Evolutionary conservation across 108 stramenopile species (phyloP), one percentile per base, ranked within the genome.

Genomic region (Mediolabrus comicus): DNA sequence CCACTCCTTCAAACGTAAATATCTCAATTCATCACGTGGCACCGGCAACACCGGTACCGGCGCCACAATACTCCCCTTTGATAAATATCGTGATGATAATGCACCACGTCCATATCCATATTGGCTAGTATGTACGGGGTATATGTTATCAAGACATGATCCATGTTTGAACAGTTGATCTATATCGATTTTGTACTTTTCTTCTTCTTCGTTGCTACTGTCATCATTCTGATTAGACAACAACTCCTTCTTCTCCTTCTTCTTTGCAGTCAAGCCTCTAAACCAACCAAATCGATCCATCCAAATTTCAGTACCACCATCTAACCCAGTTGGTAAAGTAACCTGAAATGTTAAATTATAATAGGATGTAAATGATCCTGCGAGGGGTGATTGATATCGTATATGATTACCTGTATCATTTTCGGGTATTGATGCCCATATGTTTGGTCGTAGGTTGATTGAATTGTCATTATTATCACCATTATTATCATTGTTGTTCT

Each of bases 91-190:
- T 41, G 81, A 64, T 1, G 74, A 74, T 27, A 87, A 59, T 13
- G 92, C 88, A 46, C 92, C 92, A 17, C 77, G 43, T 14, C 82
- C 88, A 25, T 84, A 83, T 41, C 72, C 66, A 11, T 71, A 51
- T 14, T 86, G 64, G 13, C 76, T 85, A 2, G 84, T 85, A n/a
- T 14, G 27, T 16, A 62, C 62, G 0, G 78, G 58, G 19, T 43
- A 30, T 29, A 92, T 77, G 16, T 76, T 65, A 53, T 92, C 90
- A 1, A 83, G 62, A 56, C 87, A 88, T 41, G 66, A 69, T 58
- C 85, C 85, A 57, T 86, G 59, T 38, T 62, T 55, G 26, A 80
- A 56, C 29, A 89, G 59, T 69, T 83, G 82, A n/a, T 77, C 81
- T 39, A 30, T 13, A 82, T 2, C 19, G 77, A 66, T 22, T 69